phyloP scores from a whole-genome alignment of 805 yeast genomes.

The Hanseniaspora mollemarum region DNA sequence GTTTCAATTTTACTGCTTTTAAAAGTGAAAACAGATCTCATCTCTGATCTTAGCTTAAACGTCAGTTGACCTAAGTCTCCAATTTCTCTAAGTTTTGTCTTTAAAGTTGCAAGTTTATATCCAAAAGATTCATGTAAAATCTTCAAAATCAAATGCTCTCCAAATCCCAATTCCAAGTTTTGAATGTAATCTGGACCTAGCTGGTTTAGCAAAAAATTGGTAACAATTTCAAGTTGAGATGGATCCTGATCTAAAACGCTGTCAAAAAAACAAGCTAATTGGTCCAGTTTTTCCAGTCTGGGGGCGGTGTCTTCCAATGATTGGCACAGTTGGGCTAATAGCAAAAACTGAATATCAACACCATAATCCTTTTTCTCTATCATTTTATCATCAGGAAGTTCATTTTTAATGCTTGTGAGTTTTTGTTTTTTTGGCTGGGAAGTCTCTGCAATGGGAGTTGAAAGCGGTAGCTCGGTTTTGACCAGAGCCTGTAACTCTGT shows the following conservation, averaged over 20 bases:
- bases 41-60: slow-evolving; percentile 65
- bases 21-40: slow-evolving; percentile 89
- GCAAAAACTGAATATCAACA: slow-evolving; percentile 28
- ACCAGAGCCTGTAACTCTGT: not conserved
- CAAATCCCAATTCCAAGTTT: slow-evolving; percentile 84
- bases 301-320: slow-evolving; percentile 70
- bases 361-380: not conserved
- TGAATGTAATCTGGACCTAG: slow-evolving; percentile 88
- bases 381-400: not conserved
- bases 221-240: slow-evolving; percentile 49
- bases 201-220: slow-evolving; percentile 76
- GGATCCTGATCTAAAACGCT: slow-evolving; percentile 49
- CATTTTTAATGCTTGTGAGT: not conserved
- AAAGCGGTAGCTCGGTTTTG: not conserved
- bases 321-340: slow-evolving; percentile 54
- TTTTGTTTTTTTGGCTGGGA: no score
- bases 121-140: slow-evolving; percentile 89
- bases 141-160: slow-evolving; percentile 78
- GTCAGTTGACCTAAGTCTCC: slow-evolving; percentile 94
- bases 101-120: slow-evolving; percentile 56
- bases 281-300: slow-evolving; percentile 66
- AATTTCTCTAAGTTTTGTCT: slow-evolving; percentile 57
- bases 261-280: slow-evolving; percentile 61
- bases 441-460: no score
- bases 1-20: slow-evolving; percentile 25